A percentile compares a stretch with the other conserved stretches of the same genome.
Evolutionary conservation across 2,329 filamentous ascomycete species (phyloP).

Genomic region (Rhynchosporium agropyri): DNA sequence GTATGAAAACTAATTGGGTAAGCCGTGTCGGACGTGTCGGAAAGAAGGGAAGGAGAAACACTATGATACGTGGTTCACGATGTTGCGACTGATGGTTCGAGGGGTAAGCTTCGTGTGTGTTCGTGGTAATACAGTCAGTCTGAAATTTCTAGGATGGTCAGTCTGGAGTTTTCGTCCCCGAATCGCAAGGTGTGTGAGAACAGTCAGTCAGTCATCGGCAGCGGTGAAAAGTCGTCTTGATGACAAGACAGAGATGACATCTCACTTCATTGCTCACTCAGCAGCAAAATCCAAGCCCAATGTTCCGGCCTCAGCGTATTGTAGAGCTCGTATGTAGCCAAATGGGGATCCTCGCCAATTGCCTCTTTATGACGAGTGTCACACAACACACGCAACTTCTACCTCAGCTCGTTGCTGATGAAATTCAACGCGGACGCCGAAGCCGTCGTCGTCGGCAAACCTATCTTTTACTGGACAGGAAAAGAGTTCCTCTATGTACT

Average conservation of each 20-base stretch:
- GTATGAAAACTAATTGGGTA: conserved; percentile 23
- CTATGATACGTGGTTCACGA: conserved; percentile 14
- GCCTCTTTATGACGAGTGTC: conserved; percentile 4
- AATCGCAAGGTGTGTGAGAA: conserved; percentile 1
- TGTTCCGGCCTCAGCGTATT: conserved; percentile 21
- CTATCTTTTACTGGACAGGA: background rate
- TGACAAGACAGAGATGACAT: conserved; percentile 1
- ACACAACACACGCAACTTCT: background rate
- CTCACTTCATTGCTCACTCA: conserved; percentile 20
- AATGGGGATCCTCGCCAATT: background rate
- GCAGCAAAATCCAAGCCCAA: conserved; percentile 4
- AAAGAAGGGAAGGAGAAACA: conserved; percentile 4
- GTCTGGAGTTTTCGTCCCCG: conserved; percentile 8
- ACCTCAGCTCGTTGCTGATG: background rate
- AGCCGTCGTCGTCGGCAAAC: background rate
- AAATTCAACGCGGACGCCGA: background rate
- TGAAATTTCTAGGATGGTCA: background rate
- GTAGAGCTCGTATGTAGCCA: background rate
- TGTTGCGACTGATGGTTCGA: conserved; percentile 8
- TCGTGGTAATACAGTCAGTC: background rate
- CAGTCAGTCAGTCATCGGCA: conserved; percentile 14
- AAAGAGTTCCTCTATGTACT: background rate
- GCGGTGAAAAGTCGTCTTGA: conserved; percentile 13
- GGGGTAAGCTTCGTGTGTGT: background rate
- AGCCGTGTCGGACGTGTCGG: conserved; percentile 20